Percentiles rank a stretch among this genome's conserved stretches.
Conservation (phyloP, 1,284 basidiomycete species). For the Irpex lacteus region DNA sequence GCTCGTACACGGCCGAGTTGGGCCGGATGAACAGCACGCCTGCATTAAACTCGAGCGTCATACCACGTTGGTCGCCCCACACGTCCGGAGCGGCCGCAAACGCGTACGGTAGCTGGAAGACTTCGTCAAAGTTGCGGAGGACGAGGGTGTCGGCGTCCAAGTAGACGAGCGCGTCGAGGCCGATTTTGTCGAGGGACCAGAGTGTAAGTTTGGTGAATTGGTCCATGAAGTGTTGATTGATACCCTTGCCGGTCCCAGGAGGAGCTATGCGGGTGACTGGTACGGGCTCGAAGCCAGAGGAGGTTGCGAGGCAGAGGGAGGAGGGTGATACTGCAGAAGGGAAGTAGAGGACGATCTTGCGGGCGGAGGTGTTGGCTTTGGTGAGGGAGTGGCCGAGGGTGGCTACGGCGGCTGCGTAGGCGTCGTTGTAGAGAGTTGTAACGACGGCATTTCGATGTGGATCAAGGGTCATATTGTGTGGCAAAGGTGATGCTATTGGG, state of each 20-base stretch:
- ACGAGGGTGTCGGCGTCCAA: constrained; percentile 44
- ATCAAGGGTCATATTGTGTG: background rate
- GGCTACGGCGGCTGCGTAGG: constrained; percentile 39
- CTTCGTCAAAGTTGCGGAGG: constrained; percentile 40
- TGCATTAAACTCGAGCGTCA: constrained; percentile 41
- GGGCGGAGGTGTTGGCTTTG: constrained; percentile 33
- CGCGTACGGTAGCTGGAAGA: constrained; percentile 41
- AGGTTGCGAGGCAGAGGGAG: constrained; percentile 38
- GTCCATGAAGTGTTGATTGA: constrained; percentile 38
- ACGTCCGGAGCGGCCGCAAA: constrained; percentile 45
- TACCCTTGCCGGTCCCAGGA: constrained; percentile 33
- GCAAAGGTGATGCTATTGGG: background rate
- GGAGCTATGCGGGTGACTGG: constrained; percentile 38
- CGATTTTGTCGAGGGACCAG: constrained; percentile 37
- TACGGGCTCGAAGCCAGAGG: constrained; percentile 38
- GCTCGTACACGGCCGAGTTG: constrained; percentile 28
- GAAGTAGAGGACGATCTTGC: constrained; percentile 37
- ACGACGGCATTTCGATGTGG: constrained; percentile 32
- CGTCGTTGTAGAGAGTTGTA: constrained; percentile 41
- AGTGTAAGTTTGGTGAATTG: constrained; percentile 44
- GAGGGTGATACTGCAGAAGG: constrained; percentile 34
- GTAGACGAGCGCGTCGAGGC: constrained; percentile 32
- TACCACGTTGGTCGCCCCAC: constrained; percentile 32
- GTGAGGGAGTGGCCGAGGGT: constrained; percentile 41
- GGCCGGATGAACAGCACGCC: constrained; percentile 40